A percentile compares a stretch with the other conserved stretches of the same genome.
These are phyloP conservation scores for Boletus austroedulis DNA, from an alignment of 1,284 basidiomycete genomes.

Conservation along the genomic window DNA sequence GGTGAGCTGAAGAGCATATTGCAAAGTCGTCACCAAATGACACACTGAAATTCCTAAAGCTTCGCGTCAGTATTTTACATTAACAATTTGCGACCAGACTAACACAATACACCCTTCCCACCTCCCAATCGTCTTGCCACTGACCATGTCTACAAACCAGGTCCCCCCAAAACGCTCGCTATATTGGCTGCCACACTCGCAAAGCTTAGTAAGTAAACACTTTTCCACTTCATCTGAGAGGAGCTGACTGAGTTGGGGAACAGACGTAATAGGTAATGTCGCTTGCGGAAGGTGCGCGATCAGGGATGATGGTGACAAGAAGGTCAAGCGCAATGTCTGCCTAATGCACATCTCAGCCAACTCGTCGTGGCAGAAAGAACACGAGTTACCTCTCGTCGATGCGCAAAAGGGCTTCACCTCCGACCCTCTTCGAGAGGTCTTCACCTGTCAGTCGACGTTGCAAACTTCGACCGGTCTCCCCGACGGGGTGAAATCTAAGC, in stretches of 20 bases:
- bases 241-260: conserved; percentile 70
- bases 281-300: conserved; percentile 74
- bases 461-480: conserved; percentile 61
- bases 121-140: conserved; percentile 65
- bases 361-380: not conserved
- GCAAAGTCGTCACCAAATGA: conserved; percentile 47
- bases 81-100: conserved; percentile 33
- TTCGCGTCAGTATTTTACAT: conserved; percentile 9
- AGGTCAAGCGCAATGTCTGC: conserved; percentile 69
- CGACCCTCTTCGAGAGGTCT: conserved; percentile 40
- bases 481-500: conserved; percentile 60
- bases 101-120: conserved; percentile 77
- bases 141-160: conserved; percentile 72
- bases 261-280: conserved; percentile 64
- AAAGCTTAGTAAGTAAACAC: conserved; percentile 62
- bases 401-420: conserved; percentile 66
- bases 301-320: conserved; percentile 66
- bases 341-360: conserved; percentile 36
- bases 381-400: conserved; percentile 57
- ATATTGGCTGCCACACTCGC: conserved; percentile 58
- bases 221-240: conserved; percentile 71
- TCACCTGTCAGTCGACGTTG: conserved; percentile 32
- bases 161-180: conserved; percentile 56
- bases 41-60: conserved; percentile 59
- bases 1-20: conserved; percentile 57